Evolutionary conservation across 805 yeast species (phyloP).

Genomic region (Saturnispora gosingensis): DNA sequence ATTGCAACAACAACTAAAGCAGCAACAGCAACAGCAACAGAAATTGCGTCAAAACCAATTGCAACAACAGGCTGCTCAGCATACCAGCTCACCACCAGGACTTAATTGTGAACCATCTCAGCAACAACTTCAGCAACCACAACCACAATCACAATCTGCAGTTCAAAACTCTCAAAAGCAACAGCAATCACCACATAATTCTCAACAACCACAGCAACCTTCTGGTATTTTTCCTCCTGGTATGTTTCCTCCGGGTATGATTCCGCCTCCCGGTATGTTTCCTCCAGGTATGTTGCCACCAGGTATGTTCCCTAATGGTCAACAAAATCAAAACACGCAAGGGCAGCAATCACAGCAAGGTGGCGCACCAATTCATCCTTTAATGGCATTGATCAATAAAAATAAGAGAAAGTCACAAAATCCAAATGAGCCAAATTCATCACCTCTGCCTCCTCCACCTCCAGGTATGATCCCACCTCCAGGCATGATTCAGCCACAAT

Average conservation of each 20-base stretch:
- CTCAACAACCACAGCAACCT: conserved; percentile 2
- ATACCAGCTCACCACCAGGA: neutral
- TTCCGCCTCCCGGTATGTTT: conserved; percentile 7
- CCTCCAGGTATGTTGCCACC: conserved; percentile 3
- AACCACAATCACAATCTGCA: conserved; percentile 6
- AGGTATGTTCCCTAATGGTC: conserved; percentile 3
- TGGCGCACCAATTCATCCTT: conserved; percentile 11
- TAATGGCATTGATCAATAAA: conserved; percentile 12
- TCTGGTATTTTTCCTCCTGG: conserved; percentile 9
- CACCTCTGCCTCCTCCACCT: conserved; percentile 6
- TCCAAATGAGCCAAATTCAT: conserved; percentile 2
- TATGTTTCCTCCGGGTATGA: conserved; percentile 4
- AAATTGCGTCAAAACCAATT: neutral
- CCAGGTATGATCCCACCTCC: conserved; percentile 2
- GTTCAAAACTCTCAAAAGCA: conserved; percentile 1
- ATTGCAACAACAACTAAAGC: neutral
- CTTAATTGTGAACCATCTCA: conserved; percentile 7
- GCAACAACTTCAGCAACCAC: conserved; percentile 8
- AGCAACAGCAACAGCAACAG: conserved; percentile 5
- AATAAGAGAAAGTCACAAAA: conserved; percentile 11
- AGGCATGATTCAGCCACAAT: conserved; percentile 1
- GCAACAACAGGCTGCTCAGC: neutral
- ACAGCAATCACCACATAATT: neutral
- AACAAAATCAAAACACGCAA: neutral
- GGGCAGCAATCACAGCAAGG: conserved; percentile 2